These are phyloP conservation scores for Durotheca rogersii DNA, from an alignment of 495 filamentous ascomycete genomes.

Conservation along the genomic window DNA sequence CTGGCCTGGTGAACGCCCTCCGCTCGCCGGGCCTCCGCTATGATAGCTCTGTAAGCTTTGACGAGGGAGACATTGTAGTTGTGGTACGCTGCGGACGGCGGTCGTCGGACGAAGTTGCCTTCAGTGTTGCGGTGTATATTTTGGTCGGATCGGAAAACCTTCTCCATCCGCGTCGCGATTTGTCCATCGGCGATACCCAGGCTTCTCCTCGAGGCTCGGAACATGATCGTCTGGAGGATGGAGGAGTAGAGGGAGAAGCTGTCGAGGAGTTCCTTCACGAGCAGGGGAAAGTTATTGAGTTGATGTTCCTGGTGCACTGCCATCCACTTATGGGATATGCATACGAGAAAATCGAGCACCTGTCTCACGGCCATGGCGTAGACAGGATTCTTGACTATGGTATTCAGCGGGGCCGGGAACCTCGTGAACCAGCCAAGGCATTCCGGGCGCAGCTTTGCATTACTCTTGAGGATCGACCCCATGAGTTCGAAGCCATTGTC, in stretches of 20 bases:
- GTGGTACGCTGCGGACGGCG: conserved; percentile 10
- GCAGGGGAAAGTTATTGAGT: conserved; percentile 51
- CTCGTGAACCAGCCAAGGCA: conserved; percentile 53
- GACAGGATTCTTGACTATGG: conserved; percentile 23
- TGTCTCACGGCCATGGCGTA: conserved; percentile 19
- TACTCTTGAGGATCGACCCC: conserved; percentile 42
- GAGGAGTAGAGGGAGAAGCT: conserved; percentile 55
- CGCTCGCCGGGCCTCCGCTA: not conserved
- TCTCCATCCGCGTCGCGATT: conserved; percentile 36
- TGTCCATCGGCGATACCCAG: conserved; percentile 37
- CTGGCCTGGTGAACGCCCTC: not conserved
- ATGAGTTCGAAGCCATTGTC: conserved; percentile 44
- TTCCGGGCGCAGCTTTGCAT: conserved; percentile 34
- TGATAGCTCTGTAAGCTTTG: conserved; percentile 4
- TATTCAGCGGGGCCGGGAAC: conserved; percentile 49
- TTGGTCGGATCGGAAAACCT: conserved; percentile 42
- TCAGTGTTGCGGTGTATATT: conserved; percentile 15
- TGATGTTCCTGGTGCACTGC: conserved; percentile 12
- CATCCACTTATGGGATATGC: conserved; percentile 34
- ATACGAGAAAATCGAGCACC: conserved; percentile 40
- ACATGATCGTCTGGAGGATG: conserved; percentile 59
- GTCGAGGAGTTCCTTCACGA: conserved; percentile 59
- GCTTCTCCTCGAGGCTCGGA: conserved; percentile 52
- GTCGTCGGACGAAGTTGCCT: conserved; percentile 1
- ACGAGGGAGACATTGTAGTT: conserved; percentile 16